Conservation (phyloP, 2,329 filamentous ascomycete species). For the Pseudogymnoascus pannorum region DNA sequence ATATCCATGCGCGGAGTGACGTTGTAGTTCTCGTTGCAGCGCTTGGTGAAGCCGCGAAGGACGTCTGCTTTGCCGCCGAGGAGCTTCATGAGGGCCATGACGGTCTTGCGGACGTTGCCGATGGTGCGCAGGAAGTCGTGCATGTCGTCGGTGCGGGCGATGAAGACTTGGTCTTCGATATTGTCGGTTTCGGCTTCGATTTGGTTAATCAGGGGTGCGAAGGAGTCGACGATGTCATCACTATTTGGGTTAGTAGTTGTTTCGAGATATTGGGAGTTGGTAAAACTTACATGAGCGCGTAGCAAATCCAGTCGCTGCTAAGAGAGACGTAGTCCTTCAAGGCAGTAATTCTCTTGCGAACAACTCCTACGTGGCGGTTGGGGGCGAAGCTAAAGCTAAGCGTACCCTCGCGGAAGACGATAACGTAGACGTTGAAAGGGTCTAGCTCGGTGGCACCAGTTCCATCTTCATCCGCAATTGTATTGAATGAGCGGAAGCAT, state of each 20-base stretch:
- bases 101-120: slow-evolving; percentile 85
- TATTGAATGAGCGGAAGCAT: slow-evolving; percentile 86
- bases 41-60: slow-evolving; percentile 93
- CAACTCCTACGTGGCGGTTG: slow-evolving; percentile 80
- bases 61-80: slow-evolving; percentile 98
- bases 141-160: slow-evolving; percentile 84
- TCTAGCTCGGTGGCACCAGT: slow-evolving; percentile 68
- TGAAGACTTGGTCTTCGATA: slow-evolving; percentile 93
- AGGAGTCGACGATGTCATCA: slow-evolving; percentile 95
- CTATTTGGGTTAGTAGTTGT: slow-evolving; percentile 33
- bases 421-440: slow-evolving; percentile 91
- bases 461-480: slow-evolving; percentile 62
- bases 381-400: slow-evolving; percentile 89
- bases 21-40: slow-evolving; percentile 95
- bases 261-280: background rate
- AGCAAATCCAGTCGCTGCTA: slow-evolving; percentile 98
- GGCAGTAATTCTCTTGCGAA: slow-evolving; percentile 83
- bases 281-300: slow-evolving; percentile 76
- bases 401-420: slow-evolving; percentile 92
- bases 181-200: slow-evolving; percentile 84
- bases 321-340: slow-evolving; percentile 92
- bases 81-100: slow-evolving; percentile 86
- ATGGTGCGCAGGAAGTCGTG: slow-evolving; percentile 81
- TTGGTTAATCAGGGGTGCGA: slow-evolving; percentile 79
- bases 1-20: slow-evolving; percentile 95